Evolutionary conservation across 495 filamentous ascomycete genomes (phyloP).

Genomic region (Neurospora sp.): DNA sequence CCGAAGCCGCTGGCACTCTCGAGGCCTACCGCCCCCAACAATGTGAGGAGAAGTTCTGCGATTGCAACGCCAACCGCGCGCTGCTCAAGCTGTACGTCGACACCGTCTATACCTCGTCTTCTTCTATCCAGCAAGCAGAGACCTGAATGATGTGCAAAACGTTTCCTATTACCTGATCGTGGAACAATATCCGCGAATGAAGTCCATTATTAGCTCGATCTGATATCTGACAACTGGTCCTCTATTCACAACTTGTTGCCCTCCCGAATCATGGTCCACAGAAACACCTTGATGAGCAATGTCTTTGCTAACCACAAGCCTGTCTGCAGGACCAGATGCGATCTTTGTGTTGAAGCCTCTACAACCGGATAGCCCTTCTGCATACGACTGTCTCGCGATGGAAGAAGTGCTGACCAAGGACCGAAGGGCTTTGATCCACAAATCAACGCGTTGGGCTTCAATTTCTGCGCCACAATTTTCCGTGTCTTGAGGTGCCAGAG

Average conservation of each 20-base stretch:
- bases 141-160: conserved; percentile 66
- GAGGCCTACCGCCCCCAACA: too few relatives aligned
- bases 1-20: too few relatives aligned
- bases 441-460: neutral
- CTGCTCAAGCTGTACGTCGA: conserved; percentile 89
- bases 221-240: conserved; percentile 44
- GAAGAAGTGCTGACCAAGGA: neutral
- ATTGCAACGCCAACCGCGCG: conserved; percentile 66
- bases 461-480: neutral
- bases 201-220: conserved; percentile 44
- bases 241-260: conserved; percentile 2
- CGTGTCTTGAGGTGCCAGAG: neutral
- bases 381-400: neutral
- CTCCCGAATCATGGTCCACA: neutral
- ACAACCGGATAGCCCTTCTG: neutral
- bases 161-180: conserved; percentile 99
- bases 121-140: neutral
- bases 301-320: conserved; percentile 4
- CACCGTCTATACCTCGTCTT: neutral
- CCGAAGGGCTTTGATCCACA: neutral
- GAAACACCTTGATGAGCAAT: neutral
- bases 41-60: too few relatives aligned
- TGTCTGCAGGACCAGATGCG: neutral
- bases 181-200: conserved; percentile 38
- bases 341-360: neutral